A percentile compares a stretch with the other conserved stretches of the same genome.
Evolutionary conservation across 495 filamentous ascomycete species (phyloP).

Genomic region (Echria macrotheca): DNA sequence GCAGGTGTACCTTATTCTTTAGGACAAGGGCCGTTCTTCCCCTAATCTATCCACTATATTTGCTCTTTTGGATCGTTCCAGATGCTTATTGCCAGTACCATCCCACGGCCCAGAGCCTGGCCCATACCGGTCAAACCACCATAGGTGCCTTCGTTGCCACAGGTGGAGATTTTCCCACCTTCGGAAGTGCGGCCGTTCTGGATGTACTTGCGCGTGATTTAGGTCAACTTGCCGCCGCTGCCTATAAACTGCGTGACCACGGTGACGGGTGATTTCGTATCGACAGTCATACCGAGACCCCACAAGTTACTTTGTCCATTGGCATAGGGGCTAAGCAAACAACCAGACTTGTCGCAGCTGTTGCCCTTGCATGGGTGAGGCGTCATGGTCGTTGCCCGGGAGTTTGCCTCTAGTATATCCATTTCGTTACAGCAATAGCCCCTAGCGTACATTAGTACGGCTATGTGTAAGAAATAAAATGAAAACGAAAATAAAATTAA

Average conservation of each 20-base stretch:
- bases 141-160: slow-evolving; percentile 6
- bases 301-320: slow-evolving; percentile 52
- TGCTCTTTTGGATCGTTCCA: slow-evolving; percentile 55
- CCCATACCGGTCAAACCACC: slow-evolving; percentile 43
- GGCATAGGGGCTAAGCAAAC: slow-evolving; percentile 45
- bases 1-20: slow-evolving; percentile 44
- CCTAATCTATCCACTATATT: slow-evolving; percentile 62
- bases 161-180: slow-evolving; percentile 6
- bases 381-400: slow-evolving; percentile 51
- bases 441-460: background rate
- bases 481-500: background rate
- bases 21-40: slow-evolving; percentile 54
- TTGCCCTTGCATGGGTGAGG: slow-evolving; percentile 57
- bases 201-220: slow-evolving; percentile 15
- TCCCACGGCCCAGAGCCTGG: slow-evolving; percentile 48
- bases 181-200: slow-evolving; percentile 11
- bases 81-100: slow-evolving; percentile 60
- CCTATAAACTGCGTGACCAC: slow-evolving; percentile 67
- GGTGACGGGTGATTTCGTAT: slow-evolving; percentile 57
- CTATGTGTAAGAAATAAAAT: background rate
- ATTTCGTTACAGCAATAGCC: slow-evolving; percentile 70
- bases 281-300: slow-evolving; percentile 45
- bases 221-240: slow-evolving; percentile 30
- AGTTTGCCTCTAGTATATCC: slow-evolving; percentile 70
- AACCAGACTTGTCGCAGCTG: slow-evolving; percentile 46